phyloP scores from a whole-genome alignment of 2,329 filamentous ascomycete species.

The Calonectria ilicicola region DNA sequence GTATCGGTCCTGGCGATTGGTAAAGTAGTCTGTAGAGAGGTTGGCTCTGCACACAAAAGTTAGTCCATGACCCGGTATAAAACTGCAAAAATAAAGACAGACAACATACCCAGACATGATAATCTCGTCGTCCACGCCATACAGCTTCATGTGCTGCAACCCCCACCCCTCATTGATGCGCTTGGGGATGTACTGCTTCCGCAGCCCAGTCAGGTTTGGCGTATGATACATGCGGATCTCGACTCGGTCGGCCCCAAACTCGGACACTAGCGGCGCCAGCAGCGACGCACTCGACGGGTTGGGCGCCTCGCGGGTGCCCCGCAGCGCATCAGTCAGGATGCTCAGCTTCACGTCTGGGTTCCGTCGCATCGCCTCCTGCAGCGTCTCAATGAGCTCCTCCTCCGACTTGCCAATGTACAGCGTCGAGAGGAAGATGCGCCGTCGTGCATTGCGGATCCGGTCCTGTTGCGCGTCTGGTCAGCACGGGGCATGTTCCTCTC shows the following conservation, averaged over 20 bases:
- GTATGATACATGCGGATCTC: slow-evolving; percentile 99
- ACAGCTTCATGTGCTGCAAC: slow-evolving; percentile 98
- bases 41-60: slow-evolving; percentile 71
- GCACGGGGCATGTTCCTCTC: not conserved
- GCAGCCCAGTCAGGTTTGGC: slow-evolving; percentile 88
- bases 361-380: slow-evolving; percentile 78
- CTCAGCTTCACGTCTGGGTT: slow-evolving; percentile 86
- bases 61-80: not conserved
- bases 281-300: slow-evolving; percentile 89
- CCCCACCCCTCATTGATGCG: slow-evolving; percentile 99
- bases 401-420: slow-evolving; percentile 96
- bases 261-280: slow-evolving; percentile 82
- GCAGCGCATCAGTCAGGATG: slow-evolving; percentile 90
- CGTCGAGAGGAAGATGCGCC: slow-evolving; percentile 91
- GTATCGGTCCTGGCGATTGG: slow-evolving; percentile 93
- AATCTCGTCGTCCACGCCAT: slow-evolving; percentile 94
- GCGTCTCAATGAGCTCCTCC: slow-evolving; percentile 83
- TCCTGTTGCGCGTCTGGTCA: slow-evolving; percentile 58
- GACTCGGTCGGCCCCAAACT: slow-evolving; percentile 87
- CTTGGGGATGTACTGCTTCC: slow-evolving; percentile 86
- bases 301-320: slow-evolving; percentile 92
- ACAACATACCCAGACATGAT: slow-evolving; percentile 83
- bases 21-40: slow-evolving; percentile 93
- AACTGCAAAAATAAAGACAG: not conserved
- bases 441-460: slow-evolving; percentile 84